Conservation (phyloP, 805 yeast genomes). For the Wickerhamiella occidentalis region DNA sequence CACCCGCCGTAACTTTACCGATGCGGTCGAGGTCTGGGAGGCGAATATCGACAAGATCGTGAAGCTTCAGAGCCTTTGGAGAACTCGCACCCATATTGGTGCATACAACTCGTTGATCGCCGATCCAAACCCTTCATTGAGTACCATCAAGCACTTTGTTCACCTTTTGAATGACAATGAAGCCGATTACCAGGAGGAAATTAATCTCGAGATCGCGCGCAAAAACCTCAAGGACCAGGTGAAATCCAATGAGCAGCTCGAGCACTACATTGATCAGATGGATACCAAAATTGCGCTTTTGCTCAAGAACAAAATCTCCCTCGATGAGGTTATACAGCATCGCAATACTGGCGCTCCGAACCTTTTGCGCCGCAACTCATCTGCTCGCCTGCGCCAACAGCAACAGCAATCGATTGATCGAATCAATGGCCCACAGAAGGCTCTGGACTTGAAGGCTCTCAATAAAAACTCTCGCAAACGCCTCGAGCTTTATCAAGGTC, state of each 20-base stretch:
- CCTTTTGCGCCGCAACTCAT: slow-evolving; percentile 9
- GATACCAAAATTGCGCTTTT: slow-evolving; percentile 68
- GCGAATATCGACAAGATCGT: slow-evolving; percentile 47
- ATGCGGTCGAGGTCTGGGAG: slow-evolving; percentile 38
- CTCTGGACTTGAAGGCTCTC: slow-evolving; percentile 30
- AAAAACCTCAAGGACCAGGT: slow-evolving; percentile 60
- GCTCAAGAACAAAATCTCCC: slow-evolving; percentile 63
- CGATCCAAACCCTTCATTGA: slow-evolving; percentile 63
- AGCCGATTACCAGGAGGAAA: slow-evolving; percentile 62
- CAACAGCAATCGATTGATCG: slow-evolving; percentile 11
- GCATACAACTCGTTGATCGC: slow-evolving; percentile 65
- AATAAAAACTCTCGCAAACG: slow-evolving; percentile 34
- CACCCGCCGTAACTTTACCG: slow-evolving; percentile 20
- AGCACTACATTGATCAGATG: slow-evolving; percentile 60
- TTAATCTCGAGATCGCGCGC: slow-evolving; percentile 51
- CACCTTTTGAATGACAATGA: slow-evolving; percentile 61
- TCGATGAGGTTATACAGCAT: slow-evolving; percentile 51
- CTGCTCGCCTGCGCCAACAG: slow-evolving; percentile 11
- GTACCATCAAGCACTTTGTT: slow-evolving; percentile 66
- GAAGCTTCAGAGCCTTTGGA: slow-evolving; percentile 60
- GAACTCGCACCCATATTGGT: slow-evolving; percentile 52
- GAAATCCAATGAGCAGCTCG: slow-evolving; percentile 56
- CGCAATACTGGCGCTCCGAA: slow-evolving; percentile 23
- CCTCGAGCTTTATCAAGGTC: slow-evolving; percentile 57
- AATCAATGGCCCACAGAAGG: slow-evolving; percentile 9